Conservation (phyloP, 495 filamentous ascomycete species). For the Penicillium coffeae region DNA sequence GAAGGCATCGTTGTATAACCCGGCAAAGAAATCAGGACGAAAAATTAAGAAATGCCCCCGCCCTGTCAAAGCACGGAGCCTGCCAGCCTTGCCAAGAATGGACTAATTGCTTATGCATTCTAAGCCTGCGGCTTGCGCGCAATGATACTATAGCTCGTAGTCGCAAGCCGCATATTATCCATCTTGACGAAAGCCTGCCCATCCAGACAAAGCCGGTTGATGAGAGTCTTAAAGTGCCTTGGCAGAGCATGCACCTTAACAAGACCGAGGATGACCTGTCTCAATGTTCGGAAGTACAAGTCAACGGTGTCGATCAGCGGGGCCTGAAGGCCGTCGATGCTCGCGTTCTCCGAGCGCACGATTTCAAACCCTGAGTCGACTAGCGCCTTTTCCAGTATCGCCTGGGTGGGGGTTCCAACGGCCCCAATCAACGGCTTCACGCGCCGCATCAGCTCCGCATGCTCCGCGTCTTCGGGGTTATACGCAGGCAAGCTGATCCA, state of each 20-base stretch:
- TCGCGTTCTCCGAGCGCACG: slow-evolving; percentile 53
- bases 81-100: neutral
- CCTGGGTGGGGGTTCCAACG: slow-evolving; percentile 58
- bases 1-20: neutral
- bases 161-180: slow-evolving; percentile 56
- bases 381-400: slow-evolving; percentile 48
- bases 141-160: slow-evolving; percentile 59
- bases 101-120: neutral
- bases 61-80: neutral
- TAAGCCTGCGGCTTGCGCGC: slow-evolving; percentile 51
- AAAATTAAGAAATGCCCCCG: neutral
- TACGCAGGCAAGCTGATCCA: slow-evolving; percentile 57
- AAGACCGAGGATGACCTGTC: slow-evolving; percentile 49
- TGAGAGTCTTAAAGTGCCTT: slow-evolving; percentile 58
- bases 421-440: slow-evolving; percentile 63
- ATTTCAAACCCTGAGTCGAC: slow-evolving; percentile 52
- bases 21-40: neutral
- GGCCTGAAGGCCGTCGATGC: slow-evolving; percentile 54
- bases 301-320: slow-evolving; percentile 60
- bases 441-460: slow-evolving; percentile 54
- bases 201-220: slow-evolving; percentile 58
- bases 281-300: slow-evolving; percentile 55
- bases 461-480: slow-evolving; percentile 50
- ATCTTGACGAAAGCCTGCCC: slow-evolving; percentile 61
- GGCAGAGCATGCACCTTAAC: slow-evolving; percentile 52